Evolutionary conservation across 805 yeast species (phyloP), one percentile per base, ranked within the genome.

Genomic region (Yarrowia sp.): DNA sequence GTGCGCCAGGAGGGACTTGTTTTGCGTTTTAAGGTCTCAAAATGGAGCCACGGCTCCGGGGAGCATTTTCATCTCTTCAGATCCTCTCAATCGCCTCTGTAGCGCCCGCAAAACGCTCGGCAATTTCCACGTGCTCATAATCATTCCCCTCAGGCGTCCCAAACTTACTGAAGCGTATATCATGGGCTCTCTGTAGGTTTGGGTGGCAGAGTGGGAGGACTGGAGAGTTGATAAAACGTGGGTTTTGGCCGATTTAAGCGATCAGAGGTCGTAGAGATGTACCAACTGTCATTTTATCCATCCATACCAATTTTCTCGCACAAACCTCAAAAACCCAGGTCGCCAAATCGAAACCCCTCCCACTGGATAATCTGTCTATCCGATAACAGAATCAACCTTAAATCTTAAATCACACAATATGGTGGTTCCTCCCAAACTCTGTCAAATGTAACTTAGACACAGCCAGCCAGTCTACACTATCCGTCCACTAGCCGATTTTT

Each of bases 91-190:
- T 29, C 35, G 12, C 13, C 8, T 7, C 21, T 12, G 7, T 4
- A 29, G 13, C 35, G 14, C 16, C 8, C 12, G 6, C 25, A 44
- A 27, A 13, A 29, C 3, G 13, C 7, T 12, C 18, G 13, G 2
- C 35, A 13, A 27, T 14, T 44, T 32, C 56, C 56, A 47, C 56
- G 56, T 47, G 56, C 56, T 47, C 56, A n/a, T 32, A 29, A 33
- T 35, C 31, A 32, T 51, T 51, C 58, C 58, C 58, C 58, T 51
- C 58, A 51, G 42, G 8, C 58, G 58, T 51, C 58, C 58, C 9
- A 51, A 51, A 51, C 58, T 51, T 51, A 51, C 58, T 12, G n/a
- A 24, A 33, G 58, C 35, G 58, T 51, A 51, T 51, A 33, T 51
- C 36, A 18, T 16, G 42, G 58, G 35, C 58, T 24, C n/a, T 16